Evolutionary conservation across 2,329 filamentous ascomycete genomes (phyloP).

Genomic region (Simplicillium sp.): DNA sequence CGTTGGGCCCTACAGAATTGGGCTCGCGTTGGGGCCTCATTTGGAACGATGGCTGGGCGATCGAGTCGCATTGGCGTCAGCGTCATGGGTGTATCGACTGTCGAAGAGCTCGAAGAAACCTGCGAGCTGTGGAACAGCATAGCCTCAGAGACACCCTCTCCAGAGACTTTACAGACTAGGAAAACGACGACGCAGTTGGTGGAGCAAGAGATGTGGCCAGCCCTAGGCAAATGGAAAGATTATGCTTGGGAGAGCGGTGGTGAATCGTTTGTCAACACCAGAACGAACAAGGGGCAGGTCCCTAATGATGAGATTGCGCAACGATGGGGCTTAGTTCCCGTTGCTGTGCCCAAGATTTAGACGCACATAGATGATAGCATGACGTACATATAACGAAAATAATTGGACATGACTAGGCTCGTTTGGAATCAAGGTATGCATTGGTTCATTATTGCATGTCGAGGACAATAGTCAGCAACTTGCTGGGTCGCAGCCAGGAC

Average conservation of each 20-base stretch:
- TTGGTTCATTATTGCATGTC: too few relatives aligned
- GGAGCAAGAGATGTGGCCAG: constrained; percentile 38
- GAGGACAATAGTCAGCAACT: too few relatives aligned
- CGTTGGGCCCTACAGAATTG: constrained; percentile 66
- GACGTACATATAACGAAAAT: background rate
- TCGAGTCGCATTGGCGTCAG: constrained; percentile 37
- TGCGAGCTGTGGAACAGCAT: constrained; percentile 48
- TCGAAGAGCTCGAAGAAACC: constrained; percentile 56
- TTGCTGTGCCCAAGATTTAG: constrained; percentile 9
- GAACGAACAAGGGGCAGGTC: constrained; percentile 17
- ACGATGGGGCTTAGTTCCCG: constrained; percentile 10
- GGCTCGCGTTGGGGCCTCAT: constrained; percentile 36
- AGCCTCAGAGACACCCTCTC: constrained; percentile 17
- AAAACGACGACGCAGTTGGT: constrained; percentile 24
- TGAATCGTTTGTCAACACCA: constrained; percentile 29
- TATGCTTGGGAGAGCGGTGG: constrained; percentile 56
- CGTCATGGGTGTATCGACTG: constrained; percentile 57
- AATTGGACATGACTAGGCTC: background rate
- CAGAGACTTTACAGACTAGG: constrained; percentile 15
- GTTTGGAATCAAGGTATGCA: too few relatives aligned
- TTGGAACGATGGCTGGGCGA: constrained; percentile 22
- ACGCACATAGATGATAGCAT: constrained; percentile 9
- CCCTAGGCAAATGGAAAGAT: constrained; percentile 53
- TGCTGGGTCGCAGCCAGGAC: too few relatives aligned
- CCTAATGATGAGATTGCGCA: constrained; percentile 19